Evolutionary conservation across 1,284 basidiomycete species (phyloP), one percentile per base, ranked within the genome.

Genomic region (Apiotrichum porosum): DNA sequence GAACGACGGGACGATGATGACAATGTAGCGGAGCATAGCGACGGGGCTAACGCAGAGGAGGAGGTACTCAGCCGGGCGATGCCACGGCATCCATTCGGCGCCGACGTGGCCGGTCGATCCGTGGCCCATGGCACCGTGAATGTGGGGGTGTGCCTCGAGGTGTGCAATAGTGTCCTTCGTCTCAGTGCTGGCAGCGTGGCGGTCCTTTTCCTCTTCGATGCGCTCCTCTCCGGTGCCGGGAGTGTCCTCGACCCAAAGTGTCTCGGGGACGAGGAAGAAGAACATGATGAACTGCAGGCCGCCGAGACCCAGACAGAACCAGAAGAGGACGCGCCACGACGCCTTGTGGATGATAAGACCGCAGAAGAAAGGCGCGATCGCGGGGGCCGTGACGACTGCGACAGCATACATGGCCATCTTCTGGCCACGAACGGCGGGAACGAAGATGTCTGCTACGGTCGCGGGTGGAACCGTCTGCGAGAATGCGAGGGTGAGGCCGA

Each of bases 211-310:
- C n/a, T n/a, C 14, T 4, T 21, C 30, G 18, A 17, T 41, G 13
- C 14, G 8, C 9, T 24, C 18, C 12, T 42, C 18, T 6, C 8
- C 8, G 26, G 26, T 6, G 21, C 26, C 30, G 37, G 24, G 21
- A 6, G 24, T 34, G 14, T 37, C 37, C 17, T 46, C 47, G 37
- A 42, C 15, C 66, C 69, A 72, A 22, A 65, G 59, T 0, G 72
- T 74, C 48, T 74, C 70, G 13, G 69, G 69, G 1, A 72, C 63
- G 38, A 72, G 46, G 46, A 70, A 57, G 44, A 68, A 55, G 24
- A 39, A 35, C 14, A 53, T 36, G 6, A 53, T 21, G 36, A 53
- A 23, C 36, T 53, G 47, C 8, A 53, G 44, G 2, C 43, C 51
- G 22, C 63, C 37, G 6, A 73, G 56, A 23, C 60, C 68, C 12